A percentile compares a stretch with the other conserved stretches of the same genome.
phyloP scores from a whole-genome alignment of 1,139 yeast species.

The Scheffersomyces quercinus region DNA sequence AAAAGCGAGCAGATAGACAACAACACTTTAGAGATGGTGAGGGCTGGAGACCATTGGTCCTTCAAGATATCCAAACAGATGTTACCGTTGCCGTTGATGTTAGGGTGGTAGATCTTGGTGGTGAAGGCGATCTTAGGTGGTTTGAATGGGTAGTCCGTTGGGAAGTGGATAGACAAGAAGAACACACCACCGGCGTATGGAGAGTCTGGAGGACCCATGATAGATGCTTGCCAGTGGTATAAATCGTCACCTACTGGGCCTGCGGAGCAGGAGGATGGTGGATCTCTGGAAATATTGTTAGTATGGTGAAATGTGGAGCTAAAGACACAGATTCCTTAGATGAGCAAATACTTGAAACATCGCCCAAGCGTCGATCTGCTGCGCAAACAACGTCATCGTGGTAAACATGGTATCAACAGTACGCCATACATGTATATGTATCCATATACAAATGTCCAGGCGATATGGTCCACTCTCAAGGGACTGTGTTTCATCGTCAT shows the following conservation, averaged over 20 bases:
- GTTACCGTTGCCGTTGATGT: conserved; percentile 85
- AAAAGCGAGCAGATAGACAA: conserved; percentile 86
- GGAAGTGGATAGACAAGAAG: conserved; percentile 88
- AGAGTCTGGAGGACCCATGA: conserved; percentile 93
- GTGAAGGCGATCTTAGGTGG: conserved; percentile 92
- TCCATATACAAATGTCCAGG: too few species aligned
- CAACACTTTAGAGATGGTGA: conserved; percentile 85
- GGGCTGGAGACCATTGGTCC: conserved; percentile 91
- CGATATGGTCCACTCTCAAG: background rate
- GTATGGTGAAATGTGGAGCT: conserved; percentile 15
- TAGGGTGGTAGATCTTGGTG: conserved; percentile 88
- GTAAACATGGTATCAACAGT: background rate
- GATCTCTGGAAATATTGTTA: conserved; percentile 65
- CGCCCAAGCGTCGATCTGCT: background rate
- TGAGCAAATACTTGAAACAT: background rate
- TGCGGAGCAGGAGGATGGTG: conserved; percentile 98
- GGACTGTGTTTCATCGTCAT: too few species aligned
- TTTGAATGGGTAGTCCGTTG: conserved; percentile 92
- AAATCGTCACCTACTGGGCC: conserved; percentile 98
- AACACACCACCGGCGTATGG: conserved; percentile 94
- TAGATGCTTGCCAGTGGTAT: conserved; percentile 96
- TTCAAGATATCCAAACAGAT: conserved; percentile 83
- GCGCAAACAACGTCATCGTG: background rate
- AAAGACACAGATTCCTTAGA: background rate
- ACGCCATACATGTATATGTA: too few species aligned